Evolutionary conservation across 805 yeast species (phyloP).

Genomic region (Metschnikowia vanudenii): DNA sequence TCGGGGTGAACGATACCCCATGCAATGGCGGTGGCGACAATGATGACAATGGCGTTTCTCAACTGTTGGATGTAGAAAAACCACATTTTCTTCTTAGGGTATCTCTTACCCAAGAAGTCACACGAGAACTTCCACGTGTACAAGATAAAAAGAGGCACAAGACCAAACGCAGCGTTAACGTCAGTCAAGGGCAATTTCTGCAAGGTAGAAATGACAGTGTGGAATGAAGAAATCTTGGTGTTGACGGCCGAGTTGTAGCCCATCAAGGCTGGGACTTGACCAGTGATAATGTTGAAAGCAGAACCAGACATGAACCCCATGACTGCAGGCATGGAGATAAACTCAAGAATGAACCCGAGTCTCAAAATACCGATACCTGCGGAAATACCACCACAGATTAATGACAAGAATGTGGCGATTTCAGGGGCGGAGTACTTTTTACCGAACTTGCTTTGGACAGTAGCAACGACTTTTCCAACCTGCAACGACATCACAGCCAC

Average conservation of each 20-base stretch:
- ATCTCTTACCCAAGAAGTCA: slow-evolving; percentile 58
- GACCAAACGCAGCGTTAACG: slow-evolving; percentile 86
- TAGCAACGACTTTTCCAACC: slow-evolving; percentile 71
- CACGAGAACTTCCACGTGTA: slow-evolving; percentile 68
- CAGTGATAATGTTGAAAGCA: slow-evolving; percentile 75
- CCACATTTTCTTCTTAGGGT: slow-evolving; percentile 52
- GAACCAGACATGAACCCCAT: slow-evolving; percentile 96
- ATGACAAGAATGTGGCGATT: slow-evolving; percentile 76
- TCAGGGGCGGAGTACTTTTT: slow-evolving; percentile 57
- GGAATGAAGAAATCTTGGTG: slow-evolving; percentile 69
- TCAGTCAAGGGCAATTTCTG: slow-evolving; percentile 68
- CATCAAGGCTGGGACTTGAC: slow-evolving; percentile 85
- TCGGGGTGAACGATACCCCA: slow-evolving; percentile 67
- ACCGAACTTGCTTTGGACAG: slow-evolving; percentile 47
- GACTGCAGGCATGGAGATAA: slow-evolving; percentile 88
- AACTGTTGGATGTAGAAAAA: slow-evolving; percentile 74
- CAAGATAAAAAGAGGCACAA: slow-evolving; percentile 68
- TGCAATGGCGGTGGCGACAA: slow-evolving; percentile 78
- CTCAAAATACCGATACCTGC: slow-evolving; percentile 79
- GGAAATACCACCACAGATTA: slow-evolving; percentile 84
- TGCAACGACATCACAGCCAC: slow-evolving; percentile 94
- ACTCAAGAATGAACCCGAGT: slow-evolving; percentile 84
- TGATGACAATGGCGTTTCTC: slow-evolving; percentile 78
- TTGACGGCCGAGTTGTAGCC: slow-evolving; percentile 68
- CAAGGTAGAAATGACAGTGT: slow-evolving; percentile 67